Base-by-base conservation (phyloP, 495 filamentous ascomycete genomes). In the Amphirosellinia nigrospora region DNA sequence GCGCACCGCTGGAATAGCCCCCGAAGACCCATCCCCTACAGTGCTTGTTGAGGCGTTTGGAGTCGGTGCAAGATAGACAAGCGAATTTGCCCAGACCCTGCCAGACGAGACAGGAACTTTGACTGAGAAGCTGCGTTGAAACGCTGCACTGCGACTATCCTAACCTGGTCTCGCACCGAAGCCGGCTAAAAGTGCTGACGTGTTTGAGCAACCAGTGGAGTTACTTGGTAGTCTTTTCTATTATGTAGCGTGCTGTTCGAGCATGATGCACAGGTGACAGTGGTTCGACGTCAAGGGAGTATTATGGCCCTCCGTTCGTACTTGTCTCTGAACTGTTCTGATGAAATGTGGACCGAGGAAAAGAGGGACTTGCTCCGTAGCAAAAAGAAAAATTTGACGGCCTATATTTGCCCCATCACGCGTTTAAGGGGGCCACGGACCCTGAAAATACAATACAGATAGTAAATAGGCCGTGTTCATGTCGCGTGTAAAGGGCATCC, bases 131-230 rank as follows among this genome's bases (percentile, higher is more conserved):
- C 52, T 52, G 66, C 66, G 66, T 69, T 69, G 66, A 62, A 62
- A 69, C 58, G 66, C 56, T 69, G 66, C 66, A 53, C 45, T 69
- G 56, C 56, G 56, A 69, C 66, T 45, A 69, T 68, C 55, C 66
- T 61, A 62, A 69, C 56, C 58, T 62, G 66, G 58, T 62, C 66
- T 69, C 46, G 66, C 66, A 69, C 66, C 66, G 66, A 69, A 46
- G 62, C 56, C 66, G 58, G 66, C 66, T 62, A 62, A 62, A 62
- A 41, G 43, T 69, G 66, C 66, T 69, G 66, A 69, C 66, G 66
- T 62, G 66, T 59, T 61, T 62, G 46, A 53, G 19, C n/a, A 30
- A 10, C 39, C 19, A 5, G 46, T 52, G 30, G 45, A 65, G 26
- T 52, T 21, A 3, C 39, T 64, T 21, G 61, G 34, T 15, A 21